A percentile compares a stretch with the other conserved stretches of the same genome.
Evolutionary conservation across 2,329 filamentous ascomycete species (phyloP).

Genomic region (Nigrospora oryzae): DNA sequence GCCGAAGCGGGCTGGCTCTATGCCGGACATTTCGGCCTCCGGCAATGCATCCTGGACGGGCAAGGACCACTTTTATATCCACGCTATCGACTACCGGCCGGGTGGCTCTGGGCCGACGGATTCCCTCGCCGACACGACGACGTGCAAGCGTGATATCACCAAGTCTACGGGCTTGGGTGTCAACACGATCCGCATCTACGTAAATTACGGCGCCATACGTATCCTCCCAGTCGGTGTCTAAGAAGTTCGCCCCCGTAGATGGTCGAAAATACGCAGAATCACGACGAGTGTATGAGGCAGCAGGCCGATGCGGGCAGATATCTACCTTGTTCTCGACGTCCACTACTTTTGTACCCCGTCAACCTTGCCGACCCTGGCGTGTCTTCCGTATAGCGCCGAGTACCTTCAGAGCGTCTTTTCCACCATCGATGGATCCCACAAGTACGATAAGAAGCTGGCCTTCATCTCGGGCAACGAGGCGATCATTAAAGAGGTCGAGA

Average conservation of each 20-base stretch:
- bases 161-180: conserved; percentile 80
- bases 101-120: conserved; percentile 52
- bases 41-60: conserved; percentile 53
- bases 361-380: conserved; percentile 69
- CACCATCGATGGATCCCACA: conserved; percentile 74
- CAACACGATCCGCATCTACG: conserved; percentile 87
- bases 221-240: too few relatives aligned
- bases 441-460: conserved; percentile 79
- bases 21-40: conserved; percentile 42
- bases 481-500: conserved; percentile 57
- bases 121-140: conserved; percentile 61
- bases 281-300: conserved; percentile 77
- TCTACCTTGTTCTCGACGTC: conserved; percentile 87
- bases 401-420: conserved; percentile 83
- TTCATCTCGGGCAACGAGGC: conserved; percentile 82
- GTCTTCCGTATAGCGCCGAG: conserved; percentile 72
- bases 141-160: conserved; percentile 71
- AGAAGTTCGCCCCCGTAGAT: conserved; percentile 26
- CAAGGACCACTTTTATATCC: conserved; percentile 47
- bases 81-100: conserved; percentile 56
- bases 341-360: conserved; percentile 83
- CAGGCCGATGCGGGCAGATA: conserved; percentile 76
- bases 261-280: conserved; percentile 74
- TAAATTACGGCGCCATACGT: too few relatives aligned
- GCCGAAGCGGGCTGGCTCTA: conserved; percentile 38